Percentiles rank a stretch among this genome's conserved stretches.
These are phyloP conservation scores for Trichosporon faecale DNA, from an alignment of 1,284 basidiomycete genomes.

Conservation along the genomic window DNA sequence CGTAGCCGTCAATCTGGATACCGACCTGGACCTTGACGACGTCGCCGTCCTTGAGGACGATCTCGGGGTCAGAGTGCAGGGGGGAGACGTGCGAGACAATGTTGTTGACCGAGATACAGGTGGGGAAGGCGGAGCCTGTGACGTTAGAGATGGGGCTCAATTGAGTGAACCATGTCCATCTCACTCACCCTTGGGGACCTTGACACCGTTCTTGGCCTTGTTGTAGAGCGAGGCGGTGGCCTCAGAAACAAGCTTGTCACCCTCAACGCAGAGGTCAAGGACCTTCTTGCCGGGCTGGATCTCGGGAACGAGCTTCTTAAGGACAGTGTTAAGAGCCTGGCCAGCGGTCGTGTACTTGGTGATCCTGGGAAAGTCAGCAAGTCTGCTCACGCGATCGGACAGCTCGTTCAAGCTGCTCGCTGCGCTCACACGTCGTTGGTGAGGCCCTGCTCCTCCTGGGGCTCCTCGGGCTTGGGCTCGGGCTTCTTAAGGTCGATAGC, in stretches of 20 bases:
- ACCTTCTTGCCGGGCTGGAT: constrained; percentile 74
- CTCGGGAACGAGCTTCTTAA: constrained; percentile 77
- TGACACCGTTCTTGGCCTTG: constrained; percentile 80
- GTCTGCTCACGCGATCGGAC: background rate
- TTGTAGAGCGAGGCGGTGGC: constrained; percentile 84
- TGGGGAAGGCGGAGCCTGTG: constrained; percentile 88
- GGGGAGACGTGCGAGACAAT: constrained; percentile 60
- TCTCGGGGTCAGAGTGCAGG: constrained; percentile 58
- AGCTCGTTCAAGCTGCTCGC: background rate
- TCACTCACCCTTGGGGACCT: constrained; percentile 74
- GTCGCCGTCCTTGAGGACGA: constrained; percentile 83
- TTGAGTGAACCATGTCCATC: background rate
- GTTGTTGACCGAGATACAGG: constrained; percentile 84
- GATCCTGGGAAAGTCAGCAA: constrained; percentile 33
- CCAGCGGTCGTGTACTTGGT: constrained; percentile 72
- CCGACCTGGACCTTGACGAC: constrained; percentile 95
- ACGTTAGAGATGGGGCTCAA: constrained; percentile 7
- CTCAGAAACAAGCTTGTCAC: constrained; percentile 86
- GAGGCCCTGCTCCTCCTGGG: constrained; percentile 49
- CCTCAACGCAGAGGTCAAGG: constrained; percentile 85
- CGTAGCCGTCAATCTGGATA: constrained; percentile 86
- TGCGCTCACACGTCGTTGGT: constrained; percentile 47
- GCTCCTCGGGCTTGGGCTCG: constrained; percentile 37
- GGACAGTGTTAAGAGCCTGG: constrained; percentile 79
- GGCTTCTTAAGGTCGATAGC: constrained; percentile 46